phyloP scores from a whole-genome alignment of 305 asterid genomes.

The Fraxinus velutina region DNA sequence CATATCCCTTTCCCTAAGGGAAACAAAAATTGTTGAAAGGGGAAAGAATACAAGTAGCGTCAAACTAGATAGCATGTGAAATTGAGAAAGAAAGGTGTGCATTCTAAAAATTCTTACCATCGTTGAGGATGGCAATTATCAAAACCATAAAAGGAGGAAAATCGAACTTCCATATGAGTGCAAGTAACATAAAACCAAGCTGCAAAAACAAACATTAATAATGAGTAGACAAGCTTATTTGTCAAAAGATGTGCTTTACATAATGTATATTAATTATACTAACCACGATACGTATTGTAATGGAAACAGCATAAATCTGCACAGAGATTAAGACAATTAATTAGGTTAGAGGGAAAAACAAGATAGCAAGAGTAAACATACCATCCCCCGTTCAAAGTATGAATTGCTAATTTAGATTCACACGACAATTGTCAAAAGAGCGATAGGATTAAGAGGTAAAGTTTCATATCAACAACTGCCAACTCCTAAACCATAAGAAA shows the following conservation, averaged over 20 bases:
- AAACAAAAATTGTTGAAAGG: neutral
- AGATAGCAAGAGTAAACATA: neutral
- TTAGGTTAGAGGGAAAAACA: conserved; percentile 23
- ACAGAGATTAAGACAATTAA: conserved; percentile 15
- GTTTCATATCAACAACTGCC: neutral
- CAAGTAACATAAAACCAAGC: conserved; percentile 81
- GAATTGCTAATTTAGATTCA: neutral
- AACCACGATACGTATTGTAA: conserved; percentile 85
- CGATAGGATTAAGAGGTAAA: neutral
- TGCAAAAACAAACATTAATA: conserved; percentile 30
- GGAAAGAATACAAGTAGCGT: neutral
- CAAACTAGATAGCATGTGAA: conserved; percentile 1
- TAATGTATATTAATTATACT: conserved; percentile 17
- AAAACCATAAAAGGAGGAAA: conserved; percentile 85
- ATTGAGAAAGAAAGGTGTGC: neutral
- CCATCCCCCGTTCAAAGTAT: neutral
- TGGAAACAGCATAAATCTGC: conserved; percentile 86
- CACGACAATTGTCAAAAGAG: neutral
- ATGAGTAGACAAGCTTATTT: conserved; percentile 12
- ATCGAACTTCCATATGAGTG: conserved; percentile 74
- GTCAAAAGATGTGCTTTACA: neutral
- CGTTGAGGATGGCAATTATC: conserved; percentile 70
- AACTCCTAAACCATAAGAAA: neutral
- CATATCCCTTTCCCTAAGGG: conserved; percentile 1
- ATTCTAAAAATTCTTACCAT: conserved; percentile 39